A percentile compares a stretch with the other conserved stretches of the same genome.
These are phyloP conservation scores for Pyricularia pennisetigena DNA, from an alignment of 2,329 filamentous ascomycete genomes.

Conservation along the genomic window DNA sequence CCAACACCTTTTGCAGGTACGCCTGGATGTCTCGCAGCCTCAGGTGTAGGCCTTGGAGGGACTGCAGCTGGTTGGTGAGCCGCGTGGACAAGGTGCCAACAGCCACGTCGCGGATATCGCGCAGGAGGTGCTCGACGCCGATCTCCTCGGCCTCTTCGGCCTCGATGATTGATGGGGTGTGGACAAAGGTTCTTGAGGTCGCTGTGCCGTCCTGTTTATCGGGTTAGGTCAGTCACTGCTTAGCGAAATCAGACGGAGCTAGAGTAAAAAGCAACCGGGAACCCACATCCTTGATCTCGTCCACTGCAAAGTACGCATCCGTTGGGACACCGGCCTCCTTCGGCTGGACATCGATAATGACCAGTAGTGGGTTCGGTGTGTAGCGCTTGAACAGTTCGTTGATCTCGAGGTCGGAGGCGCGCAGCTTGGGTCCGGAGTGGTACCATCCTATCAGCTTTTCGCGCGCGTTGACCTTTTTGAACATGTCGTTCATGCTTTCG, in stretches of 20 bases:
- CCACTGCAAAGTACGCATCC: constrained; percentile 97
- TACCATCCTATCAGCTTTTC: constrained; percentile 99
- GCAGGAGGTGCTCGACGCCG: constrained; percentile 91
- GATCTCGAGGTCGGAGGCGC: constrained; percentile 95
- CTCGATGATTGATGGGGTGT: constrained; percentile 96
- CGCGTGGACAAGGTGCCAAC: constrained; percentile 93
- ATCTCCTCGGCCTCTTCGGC: constrained; percentile 99
- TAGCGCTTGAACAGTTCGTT: constrained; percentile 99
- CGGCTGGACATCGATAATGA: constrained; percentile 97
- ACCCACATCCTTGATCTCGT: constrained; percentile 97
- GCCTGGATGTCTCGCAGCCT: constrained; percentile 89
- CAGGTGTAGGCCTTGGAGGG: constrained; percentile 88
- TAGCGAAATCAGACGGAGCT: not conserved
- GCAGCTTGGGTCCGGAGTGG: constrained; percentile 92
- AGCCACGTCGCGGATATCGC: constrained; percentile 96
- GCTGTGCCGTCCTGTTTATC: constrained; percentile 81
- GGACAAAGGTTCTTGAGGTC: constrained; percentile 93
- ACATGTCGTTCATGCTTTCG: constrained; percentile 99
- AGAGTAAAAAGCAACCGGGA: not conserved
- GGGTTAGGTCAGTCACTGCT: constrained; percentile 5
- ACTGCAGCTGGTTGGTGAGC: constrained; percentile 96
- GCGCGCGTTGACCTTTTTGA: constrained; percentile 98
- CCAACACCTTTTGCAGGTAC: constrained; percentile 92
- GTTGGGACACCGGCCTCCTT: constrained; percentile 97
- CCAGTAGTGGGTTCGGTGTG: constrained; percentile 88